Percentiles rank a stretch among this genome's conserved stretches.
Conservation (phyloP, 1,284 basidiomycete species). For the Papiliotrema flavescens region DNA sequence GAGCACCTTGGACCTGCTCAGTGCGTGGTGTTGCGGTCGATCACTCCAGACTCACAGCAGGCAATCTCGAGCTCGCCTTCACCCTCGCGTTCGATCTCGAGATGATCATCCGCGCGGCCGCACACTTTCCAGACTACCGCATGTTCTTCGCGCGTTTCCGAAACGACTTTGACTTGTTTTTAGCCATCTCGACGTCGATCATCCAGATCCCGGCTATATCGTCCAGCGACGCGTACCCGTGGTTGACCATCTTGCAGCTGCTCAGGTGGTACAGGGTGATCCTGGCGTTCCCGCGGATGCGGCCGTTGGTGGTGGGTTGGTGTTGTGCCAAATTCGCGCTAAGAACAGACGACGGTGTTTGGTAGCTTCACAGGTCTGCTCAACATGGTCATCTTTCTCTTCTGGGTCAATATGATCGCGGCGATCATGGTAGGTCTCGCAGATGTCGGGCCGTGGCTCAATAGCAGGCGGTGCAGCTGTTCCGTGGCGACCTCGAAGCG, state of each 20-base stretch:
- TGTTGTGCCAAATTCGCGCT: background rate
- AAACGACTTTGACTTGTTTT: constrained; percentile 75
- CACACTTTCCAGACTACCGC: constrained; percentile 77
- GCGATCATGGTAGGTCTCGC: constrained; percentile 65
- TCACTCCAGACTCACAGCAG: constrained; percentile 21
- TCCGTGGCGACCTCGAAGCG: constrained; percentile 69
- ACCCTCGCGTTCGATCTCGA: constrained; percentile 85
- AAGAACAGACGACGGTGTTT: constrained; percentile 70
- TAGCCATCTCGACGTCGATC: constrained; percentile 74
- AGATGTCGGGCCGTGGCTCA: background rate
- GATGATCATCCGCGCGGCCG: constrained; percentile 71
- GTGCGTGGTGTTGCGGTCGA: constrained; percentile 26
- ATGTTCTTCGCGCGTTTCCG: constrained; percentile 63
- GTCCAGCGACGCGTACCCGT: constrained; percentile 67
- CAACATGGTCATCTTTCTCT: constrained; percentile 91
- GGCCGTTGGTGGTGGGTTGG: constrained; percentile 29
- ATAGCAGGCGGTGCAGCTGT: constrained; percentile 48
- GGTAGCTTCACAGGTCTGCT: constrained; percentile 86
- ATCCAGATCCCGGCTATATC: constrained; percentile 82
- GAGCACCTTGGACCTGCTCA: constrained; percentile 52
- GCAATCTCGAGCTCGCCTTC: constrained; percentile 70
- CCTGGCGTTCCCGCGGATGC: constrained; percentile 52
- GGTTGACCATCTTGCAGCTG: constrained; percentile 89
- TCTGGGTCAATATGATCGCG: constrained; percentile 83
- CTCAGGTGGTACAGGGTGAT: constrained; percentile 92